Evolutionary conservation across 2,329 filamentous ascomycete species (phyloP).

Genomic region (Epichloe uncinata): DNA sequence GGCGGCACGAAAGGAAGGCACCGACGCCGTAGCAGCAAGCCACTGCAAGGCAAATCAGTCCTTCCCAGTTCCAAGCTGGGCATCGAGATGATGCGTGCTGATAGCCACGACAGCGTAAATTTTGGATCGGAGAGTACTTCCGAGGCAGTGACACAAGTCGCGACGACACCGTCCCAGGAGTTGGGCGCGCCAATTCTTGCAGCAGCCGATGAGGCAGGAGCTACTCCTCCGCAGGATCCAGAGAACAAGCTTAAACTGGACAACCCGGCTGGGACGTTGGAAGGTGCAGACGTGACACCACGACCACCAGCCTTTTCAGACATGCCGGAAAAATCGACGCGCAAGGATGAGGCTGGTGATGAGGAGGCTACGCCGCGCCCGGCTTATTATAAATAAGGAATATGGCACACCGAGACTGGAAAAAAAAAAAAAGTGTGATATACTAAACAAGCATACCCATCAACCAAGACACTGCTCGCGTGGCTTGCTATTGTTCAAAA

Average conservation of each 20-base stretch:
- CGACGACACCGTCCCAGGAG: slow-evolving; percentile 34
- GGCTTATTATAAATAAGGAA: slow-evolving; percentile 12
- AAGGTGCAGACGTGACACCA: slow-evolving; percentile 14
- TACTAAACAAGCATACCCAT: background rate
- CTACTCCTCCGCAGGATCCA: slow-evolving; percentile 9
- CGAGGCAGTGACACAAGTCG: slow-evolving; percentile 38
- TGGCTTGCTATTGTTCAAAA: background rate
- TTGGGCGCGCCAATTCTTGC: slow-evolving; percentile 18
- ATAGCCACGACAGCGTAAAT: slow-evolving; percentile 73
- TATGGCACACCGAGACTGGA: background rate
- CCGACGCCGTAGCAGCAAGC: slow-evolving; percentile 29
- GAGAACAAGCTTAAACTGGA: background rate
- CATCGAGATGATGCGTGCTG: slow-evolving; percentile 96
- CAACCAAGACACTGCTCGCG: no score
- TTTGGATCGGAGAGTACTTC: slow-evolving; percentile 35
- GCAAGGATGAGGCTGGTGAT: slow-evolving; percentile 5
- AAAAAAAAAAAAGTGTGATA: background rate
- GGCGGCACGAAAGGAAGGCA: slow-evolving; percentile 38
- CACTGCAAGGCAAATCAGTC: slow-evolving; percentile 31
- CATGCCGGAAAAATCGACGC: background rate
- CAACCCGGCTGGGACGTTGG: background rate
- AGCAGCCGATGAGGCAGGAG: background rate
- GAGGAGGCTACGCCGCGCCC: slow-evolving; percentile 30
- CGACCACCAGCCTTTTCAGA: slow-evolving; percentile 18
- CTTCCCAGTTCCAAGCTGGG: slow-evolving; percentile 78